A percentile compares a stretch with the other conserved stretches of the same genome.
These are phyloP conservation scores for Triticum dicoccoides DNA, from an alignment of 176 grass and related monocot genomes.

Conservation along the genomic window DNA sequence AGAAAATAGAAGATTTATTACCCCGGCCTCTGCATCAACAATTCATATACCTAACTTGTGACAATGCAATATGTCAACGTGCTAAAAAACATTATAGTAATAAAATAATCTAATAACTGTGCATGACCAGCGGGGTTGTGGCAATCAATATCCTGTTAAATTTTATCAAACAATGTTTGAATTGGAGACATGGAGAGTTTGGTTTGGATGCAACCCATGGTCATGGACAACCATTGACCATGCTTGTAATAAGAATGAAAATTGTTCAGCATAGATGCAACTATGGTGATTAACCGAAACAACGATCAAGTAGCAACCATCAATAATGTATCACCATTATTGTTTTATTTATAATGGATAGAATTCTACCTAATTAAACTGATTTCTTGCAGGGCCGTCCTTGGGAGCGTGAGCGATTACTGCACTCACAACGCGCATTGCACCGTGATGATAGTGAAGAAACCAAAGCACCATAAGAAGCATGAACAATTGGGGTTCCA, in stretches of 20 bases:
- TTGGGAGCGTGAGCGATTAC: conserved; percentile 93
- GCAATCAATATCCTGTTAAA: background rate
- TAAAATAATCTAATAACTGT: too few species aligned
- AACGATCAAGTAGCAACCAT: background rate
- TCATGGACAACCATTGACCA: background rate
- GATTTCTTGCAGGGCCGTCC: conserved; percentile 47
- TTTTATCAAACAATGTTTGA: background rate
- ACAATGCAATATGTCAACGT: background rate
- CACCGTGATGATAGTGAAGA: conserved; percentile 88
- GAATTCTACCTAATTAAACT: background rate
- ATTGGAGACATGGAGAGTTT: background rate
- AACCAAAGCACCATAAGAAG: conserved; percentile 58
- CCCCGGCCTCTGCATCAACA: too few species aligned
- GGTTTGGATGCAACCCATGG: background rate
- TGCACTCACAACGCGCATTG: conserved; percentile 86
- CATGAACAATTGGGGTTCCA: background rate
- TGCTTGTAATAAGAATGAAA: background rate
- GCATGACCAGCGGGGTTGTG: background rate
- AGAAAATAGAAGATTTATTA: too few species aligned
- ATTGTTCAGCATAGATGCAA: background rate
- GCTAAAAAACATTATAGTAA: too few species aligned
- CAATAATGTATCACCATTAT: background rate
- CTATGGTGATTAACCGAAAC: background rate
- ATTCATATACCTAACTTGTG: too few species aligned
- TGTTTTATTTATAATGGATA: background rate